Evolutionary conservation across 768 basidiomycete species (phyloP), one percentile per base, ranked within the genome.

Genomic region (Tylopilus sp.): DNA sequence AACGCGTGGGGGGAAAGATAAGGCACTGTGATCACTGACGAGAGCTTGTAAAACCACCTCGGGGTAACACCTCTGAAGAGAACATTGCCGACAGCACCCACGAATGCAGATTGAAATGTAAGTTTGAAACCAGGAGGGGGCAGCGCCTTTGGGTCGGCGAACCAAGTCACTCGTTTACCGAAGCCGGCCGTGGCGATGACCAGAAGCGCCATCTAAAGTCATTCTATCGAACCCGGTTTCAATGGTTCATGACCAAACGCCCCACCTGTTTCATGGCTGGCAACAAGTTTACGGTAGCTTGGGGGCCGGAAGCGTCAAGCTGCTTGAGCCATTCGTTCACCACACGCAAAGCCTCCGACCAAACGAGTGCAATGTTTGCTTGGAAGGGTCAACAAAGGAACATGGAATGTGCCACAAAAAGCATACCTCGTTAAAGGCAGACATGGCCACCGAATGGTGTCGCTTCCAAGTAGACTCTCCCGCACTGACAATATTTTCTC

Each of bases 391-490:
- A 33, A 9, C 30, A 31, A 0, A 25, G 15, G 20, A 49, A 6
- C 8, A 21, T 31, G 1, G 7, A 25, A 20, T 9, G n/a, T 17
- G 20, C 28, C 15, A 36, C 18, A 22, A 11, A 26, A 15, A 15
- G 42, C 61, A 42, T 48, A 67, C 79, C 64, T 80, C 79, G 41
- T 72, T 78, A 61, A 80, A 80, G 1, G 79, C 79, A 12, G 75
- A 72, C 47, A 75, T 78, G 20, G 76, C 66, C 1, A 77, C 66
- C 9, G 59, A 62, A 39, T 75, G 69, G 53, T 79, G 78, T 3
- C 75, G 67, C 44, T 74, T 74, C 78, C 79, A 80, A 17, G 75
- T 71, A 0, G 69, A 47, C 7, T 71, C 75, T 44, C 76, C 77
- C 0, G 61, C 58, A 5, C 73, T 70, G 21, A 80, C 57, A 3